Base-by-base conservation (phyloP, 1,284 basidiomycete species). In the Phellinidium pouzarii region DNA sequence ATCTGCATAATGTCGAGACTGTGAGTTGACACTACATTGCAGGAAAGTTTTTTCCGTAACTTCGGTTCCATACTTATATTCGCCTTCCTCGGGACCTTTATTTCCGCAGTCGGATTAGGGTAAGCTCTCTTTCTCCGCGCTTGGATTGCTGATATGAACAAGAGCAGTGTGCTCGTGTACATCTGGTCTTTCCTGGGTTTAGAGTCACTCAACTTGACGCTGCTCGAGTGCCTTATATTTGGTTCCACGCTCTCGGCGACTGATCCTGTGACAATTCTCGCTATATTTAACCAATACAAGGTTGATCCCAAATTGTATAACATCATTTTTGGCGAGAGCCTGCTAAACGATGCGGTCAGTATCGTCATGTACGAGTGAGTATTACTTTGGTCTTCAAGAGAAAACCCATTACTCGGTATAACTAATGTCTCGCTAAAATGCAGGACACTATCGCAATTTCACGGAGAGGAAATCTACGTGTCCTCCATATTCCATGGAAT, bases 311-410 rank as follows among this genome's bases (percentile, higher is more conserved):
- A 98, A 67, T 78, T 99, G 3, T 99, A 99, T 72, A 90, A 86
- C 50, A 83, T 99, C 70, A 99, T 99, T 62, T 99, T 99, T 66
- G 96, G 96, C 29, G 95, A 99, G 70, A 91, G 87, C 66, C 79
- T 99, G 57, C 72, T 99, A 58, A 99, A 99, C 71, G 95, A 99
- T 77, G 95, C 95, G 25, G 95, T 99, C 62, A 94, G 92, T 75
- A 99, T 99, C 73, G 95, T 99, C 71, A 96, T 99, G 91, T 99
- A 98, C 70, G 95, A 99, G 91, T 95, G 65, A 76, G 91, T 87
- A 51, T n/a, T 12, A 25, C n/a, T n/a, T n/a, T n/a, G n/a, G n/a
- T n/a, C n/a, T n/a, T n/a, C n/a, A n/a, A n/a, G n/a, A n/a, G n/a
- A n/a, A n/a, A n/a, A n/a, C n/a, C n/a, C n/a, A n/a, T 48, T 38